Percentiles rank a stretch among this genome's conserved stretches.
phyloP scores from a whole-genome alignment of 176 grass and related monocot species.

The Themeda triandra region DNA sequence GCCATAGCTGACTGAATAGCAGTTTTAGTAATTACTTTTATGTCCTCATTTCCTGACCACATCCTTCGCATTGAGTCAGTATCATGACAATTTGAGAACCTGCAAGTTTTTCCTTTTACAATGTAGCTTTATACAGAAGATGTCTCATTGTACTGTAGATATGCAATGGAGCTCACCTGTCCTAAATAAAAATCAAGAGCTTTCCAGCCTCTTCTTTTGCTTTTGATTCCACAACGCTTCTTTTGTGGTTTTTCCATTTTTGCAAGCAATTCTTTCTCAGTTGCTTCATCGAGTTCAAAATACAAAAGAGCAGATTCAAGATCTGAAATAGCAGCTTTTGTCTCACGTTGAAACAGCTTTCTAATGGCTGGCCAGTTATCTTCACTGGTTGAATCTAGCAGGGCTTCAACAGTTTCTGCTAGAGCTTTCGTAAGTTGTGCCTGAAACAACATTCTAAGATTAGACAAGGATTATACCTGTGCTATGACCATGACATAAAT shows the following conservation, averaged over 20 bases:
- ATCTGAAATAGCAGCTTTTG: conserved; percentile 57
- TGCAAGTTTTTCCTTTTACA: conserved; percentile 17
- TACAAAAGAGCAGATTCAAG: conserved; percentile 54
- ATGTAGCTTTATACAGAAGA: conserved; percentile 15
- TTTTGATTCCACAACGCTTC: conserved; percentile 76
- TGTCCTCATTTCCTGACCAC: no score
- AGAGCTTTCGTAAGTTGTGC: conserved; percentile 64
- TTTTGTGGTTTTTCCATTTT: conserved; percentile 72
- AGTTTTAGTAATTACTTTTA: no score
- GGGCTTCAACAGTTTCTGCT: conserved; percentile 74
- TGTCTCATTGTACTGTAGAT: background rate
- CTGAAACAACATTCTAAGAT: conserved; percentile 34
- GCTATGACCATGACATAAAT: background rate
- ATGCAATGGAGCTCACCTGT: conserved; percentile 49
- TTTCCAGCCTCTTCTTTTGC: conserved; percentile 74
- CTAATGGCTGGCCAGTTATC: conserved; percentile 91
- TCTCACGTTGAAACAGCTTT: conserved; percentile 75
- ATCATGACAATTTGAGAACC: conserved; percentile 54
- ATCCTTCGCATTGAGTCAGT: no score
- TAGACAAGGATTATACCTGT: background rate
- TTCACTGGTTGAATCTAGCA: conserved; percentile 76
- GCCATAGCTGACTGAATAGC: background rate
- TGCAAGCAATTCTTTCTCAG: conserved; percentile 58
- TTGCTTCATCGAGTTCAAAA: conserved; percentile 73
- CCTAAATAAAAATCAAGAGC: conserved; percentile 91